Conservation (phyloP, 306 rosid genomes). For the Pyrus bretschneideri region DNA sequence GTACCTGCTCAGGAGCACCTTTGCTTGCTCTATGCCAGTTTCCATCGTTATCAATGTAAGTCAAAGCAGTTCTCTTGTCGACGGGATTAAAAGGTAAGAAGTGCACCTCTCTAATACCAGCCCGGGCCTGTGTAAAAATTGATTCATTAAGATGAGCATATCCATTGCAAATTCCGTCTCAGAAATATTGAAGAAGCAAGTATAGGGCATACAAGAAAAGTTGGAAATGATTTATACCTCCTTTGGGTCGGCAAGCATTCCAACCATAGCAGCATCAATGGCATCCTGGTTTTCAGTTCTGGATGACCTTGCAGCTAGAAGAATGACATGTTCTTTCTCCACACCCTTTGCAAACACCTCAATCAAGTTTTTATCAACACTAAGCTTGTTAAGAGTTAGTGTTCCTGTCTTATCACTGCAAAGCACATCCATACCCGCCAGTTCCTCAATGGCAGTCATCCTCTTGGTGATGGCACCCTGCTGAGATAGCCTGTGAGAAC, state of each 20-base stretch:
- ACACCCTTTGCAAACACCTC: constrained; percentile 82
- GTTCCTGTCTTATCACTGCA: constrained; percentile 99
- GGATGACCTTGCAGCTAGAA: constrained; percentile 94
- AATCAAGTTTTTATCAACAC: constrained; percentile 71
- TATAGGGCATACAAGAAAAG: neutral
- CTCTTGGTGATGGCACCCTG: constrained; percentile 98
- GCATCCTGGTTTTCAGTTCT: constrained; percentile 96
- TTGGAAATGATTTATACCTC: constrained; percentile 48
- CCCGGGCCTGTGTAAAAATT: constrained; percentile 61
- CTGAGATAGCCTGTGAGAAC: constrained; percentile 92
- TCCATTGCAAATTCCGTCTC: neutral
- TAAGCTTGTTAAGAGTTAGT: constrained; percentile 91
- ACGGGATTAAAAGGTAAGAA: constrained; percentile 95
- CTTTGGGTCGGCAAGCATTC: constrained; percentile 96
- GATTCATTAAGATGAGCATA: neutral
- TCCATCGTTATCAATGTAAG: constrained; percentile 73
- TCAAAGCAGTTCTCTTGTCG: constrained; percentile 98
- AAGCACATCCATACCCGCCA: constrained; percentile 99
- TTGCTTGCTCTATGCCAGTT: constrained; percentile 96
- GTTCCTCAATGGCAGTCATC: constrained; percentile 98
- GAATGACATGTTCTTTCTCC: constrained; percentile 72
- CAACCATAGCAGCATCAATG: constrained; percentile 94
- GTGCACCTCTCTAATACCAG: constrained; percentile 78
- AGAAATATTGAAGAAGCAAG: neutral
- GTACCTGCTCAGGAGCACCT: constrained; percentile 99